Percentiles rank a stretch among this genome's conserved stretches.
These are phyloP conservation scores for Cadophora luteo-olivacea DNA, from an alignment of 2,329 filamentous ascomycete species.

Conservation along the genomic window DNA sequence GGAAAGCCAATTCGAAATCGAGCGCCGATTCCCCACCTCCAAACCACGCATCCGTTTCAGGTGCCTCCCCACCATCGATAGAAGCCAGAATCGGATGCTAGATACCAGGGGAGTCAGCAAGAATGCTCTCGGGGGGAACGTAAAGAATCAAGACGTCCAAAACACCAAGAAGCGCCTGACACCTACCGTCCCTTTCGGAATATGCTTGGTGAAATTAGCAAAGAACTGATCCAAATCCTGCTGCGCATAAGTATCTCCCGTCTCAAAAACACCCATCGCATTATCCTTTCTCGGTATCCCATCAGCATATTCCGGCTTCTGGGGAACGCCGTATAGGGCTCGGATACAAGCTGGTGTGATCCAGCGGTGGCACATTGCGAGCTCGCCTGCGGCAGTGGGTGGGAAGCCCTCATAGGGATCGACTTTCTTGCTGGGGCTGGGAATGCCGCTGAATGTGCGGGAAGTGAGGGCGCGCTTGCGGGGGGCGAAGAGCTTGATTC, in stretches of 20 bases:
- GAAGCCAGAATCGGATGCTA: constrained; percentile 39
- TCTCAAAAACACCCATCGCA: constrained; percentile 47
- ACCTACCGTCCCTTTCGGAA: constrained; percentile 41
- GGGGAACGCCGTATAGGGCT: constrained; percentile 45
- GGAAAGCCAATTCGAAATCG: constrained; percentile 46
- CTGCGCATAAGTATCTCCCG: constrained; percentile 46
- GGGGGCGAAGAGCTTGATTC: constrained; percentile 46
- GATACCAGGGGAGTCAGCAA: not conserved
- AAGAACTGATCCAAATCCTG: constrained; percentile 46
- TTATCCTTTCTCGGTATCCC: constrained; percentile 39
- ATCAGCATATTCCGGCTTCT: constrained; percentile 29
- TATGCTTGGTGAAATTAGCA: constrained; percentile 36
- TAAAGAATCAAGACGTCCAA: no score
- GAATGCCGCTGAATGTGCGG: constrained; percentile 13
- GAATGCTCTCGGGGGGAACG: no score
- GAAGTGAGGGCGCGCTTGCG: constrained; percentile 19
- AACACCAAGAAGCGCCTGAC: no score
- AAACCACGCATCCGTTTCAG: constrained; percentile 21
- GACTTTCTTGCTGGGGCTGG: constrained; percentile 9
- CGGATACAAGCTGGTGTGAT: constrained; percentile 37
- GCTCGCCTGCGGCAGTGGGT: constrained; percentile 12
- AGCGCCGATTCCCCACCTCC: constrained; percentile 45
- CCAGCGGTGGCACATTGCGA: constrained; percentile 27
- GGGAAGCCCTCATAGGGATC: constrained; percentile 8
- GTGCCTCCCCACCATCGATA: constrained; percentile 43